Conservation (phyloP, 257 asterid genomes). For the Solanum habrochaites region DNA sequence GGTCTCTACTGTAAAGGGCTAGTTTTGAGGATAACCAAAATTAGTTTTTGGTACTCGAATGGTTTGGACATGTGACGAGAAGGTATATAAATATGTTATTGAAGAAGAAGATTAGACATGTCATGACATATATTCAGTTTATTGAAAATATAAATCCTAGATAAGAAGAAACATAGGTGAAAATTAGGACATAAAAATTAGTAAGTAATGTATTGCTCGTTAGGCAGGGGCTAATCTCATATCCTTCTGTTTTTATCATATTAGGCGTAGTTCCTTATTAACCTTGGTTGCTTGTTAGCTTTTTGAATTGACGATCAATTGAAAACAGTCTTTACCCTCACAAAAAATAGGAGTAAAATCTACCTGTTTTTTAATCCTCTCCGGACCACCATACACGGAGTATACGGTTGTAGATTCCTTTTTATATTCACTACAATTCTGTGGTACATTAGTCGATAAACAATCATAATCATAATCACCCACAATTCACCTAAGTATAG, state of each 20-base stretch:
- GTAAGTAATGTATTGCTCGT: not conserved
- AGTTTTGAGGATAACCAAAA: not conserved
- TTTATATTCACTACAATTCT: not conserved
- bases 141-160: too few species aligned
- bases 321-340: not conserved
- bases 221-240: not conserved
- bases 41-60: not conserved
- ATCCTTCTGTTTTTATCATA: not conserved
- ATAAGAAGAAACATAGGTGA: too few species aligned
- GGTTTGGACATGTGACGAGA: not conserved
- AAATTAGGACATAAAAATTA: too few species aligned
- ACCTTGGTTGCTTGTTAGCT: too few species aligned
- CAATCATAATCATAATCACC: not conserved
- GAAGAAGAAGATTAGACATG: not conserved
- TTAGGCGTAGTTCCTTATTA: not conserved
- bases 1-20: not conserved
- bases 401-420: not conserved
- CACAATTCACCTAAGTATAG: not conserved
- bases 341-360: not conserved
- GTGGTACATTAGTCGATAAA: not conserved
- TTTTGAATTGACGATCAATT: accelerated
- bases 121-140: too few species aligned
- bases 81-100: not conserved
- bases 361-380: too few species aligned
- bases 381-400: accelerated